Evolutionary conservation across 371 early-diverging fungal genomes (phyloP).

Genomic region (Mortierella sp.): DNA sequence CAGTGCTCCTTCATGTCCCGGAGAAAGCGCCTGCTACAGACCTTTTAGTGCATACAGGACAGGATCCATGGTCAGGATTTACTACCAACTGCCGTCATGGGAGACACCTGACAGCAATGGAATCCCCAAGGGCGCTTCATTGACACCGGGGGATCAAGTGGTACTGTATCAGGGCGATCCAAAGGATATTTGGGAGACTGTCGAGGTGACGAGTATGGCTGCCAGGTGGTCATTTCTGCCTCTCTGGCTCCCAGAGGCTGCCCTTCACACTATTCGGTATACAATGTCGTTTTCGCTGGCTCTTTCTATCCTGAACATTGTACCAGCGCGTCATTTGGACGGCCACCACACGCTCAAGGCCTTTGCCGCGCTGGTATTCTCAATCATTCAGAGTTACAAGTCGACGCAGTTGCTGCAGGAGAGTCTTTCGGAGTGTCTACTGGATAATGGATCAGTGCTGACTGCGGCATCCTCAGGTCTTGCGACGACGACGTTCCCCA

Average conservation of each 20-base stretch:
- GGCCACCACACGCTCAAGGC: constrained; percentile 76
- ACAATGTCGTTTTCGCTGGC: constrained; percentile 84
- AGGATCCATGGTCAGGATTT: constrained; percentile 71
- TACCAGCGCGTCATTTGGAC: constrained; percentile 84
- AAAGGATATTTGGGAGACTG: constrained; percentile 58
- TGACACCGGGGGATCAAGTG: constrained; percentile 2
- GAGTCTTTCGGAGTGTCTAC: constrained; percentile 31
- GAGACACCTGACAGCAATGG: constrained; percentile 65
- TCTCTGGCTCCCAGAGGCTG: constrained; percentile 64
- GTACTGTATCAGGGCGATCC: constrained; percentile 42
- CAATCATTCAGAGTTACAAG: constrained; percentile 33
- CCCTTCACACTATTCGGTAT: constrained; percentile 63
- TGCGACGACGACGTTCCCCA: constrained; percentile 27
- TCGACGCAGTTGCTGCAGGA: constrained; percentile 25
- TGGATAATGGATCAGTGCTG: constrained; percentile 25
- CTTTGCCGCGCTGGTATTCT: constrained; percentile 23
- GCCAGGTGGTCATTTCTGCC: constrained; percentile 73
- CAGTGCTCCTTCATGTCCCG: constrained; percentile 12
- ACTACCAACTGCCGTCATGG: constrained; percentile 62
- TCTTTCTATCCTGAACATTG: constrained; percentile 81
- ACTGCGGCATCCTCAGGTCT: constrained; percentile 9
- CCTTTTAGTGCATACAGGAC: constrained; percentile 69
- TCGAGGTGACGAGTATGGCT: constrained; percentile 73
- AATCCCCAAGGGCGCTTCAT: background rate
- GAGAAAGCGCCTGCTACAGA: constrained; percentile 62